Base-by-base conservation (phyloP, 495 filamentous ascomycete species). In the Aspergillus campestris region DNA sequence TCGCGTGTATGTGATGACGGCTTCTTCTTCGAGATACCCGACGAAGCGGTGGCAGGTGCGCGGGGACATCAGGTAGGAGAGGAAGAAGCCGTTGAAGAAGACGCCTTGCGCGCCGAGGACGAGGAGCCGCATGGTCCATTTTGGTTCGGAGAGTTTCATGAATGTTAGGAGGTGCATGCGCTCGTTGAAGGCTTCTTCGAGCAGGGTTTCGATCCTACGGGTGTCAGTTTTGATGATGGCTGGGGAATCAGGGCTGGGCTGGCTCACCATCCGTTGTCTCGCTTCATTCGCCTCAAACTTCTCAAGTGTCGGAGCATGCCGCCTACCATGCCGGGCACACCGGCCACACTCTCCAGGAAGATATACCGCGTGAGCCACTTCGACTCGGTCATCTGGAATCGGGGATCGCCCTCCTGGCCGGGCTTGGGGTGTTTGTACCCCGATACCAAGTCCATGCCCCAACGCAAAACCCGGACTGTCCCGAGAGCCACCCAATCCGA, bases 101-200 rank as follows among this genome's bases (percentile, higher is more conserved):
- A 97, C 88, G 11, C 81, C 81, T 53, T 85, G 81, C 1, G 89
- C 87, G 7, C 79, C 88, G 30, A 96, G 74, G 33, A 94, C 84
- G 77, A 92, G 84, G 24, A 85, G 48, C 31, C 82, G 81, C 89
- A 95, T 94, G 74, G 95, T 91, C 74, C 77, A 70, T 24, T 81
- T 91, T 0, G 90, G 91, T 54, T 95, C 81, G 43, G 83, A 85
- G 70, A 97, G 81, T 65, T 94, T 90, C 56, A 96, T 78, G 69
- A 96, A 97, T 0, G 87, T 95, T 34, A 97, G 70, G 1, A 98
- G 80, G 52, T 97, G 91, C 87, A 97, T 96, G 1, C 91, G 78
- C 61, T 98, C 92, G 56, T 98, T 98, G 71, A 85, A 95, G 38
- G 81, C 82, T 65, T 98, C 92, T 62, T 96, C 92, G 3, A 97